Conservation (phyloP, 2,329 filamentous ascomycete genomes). For the Sclerotinia subarctica region DNA sequence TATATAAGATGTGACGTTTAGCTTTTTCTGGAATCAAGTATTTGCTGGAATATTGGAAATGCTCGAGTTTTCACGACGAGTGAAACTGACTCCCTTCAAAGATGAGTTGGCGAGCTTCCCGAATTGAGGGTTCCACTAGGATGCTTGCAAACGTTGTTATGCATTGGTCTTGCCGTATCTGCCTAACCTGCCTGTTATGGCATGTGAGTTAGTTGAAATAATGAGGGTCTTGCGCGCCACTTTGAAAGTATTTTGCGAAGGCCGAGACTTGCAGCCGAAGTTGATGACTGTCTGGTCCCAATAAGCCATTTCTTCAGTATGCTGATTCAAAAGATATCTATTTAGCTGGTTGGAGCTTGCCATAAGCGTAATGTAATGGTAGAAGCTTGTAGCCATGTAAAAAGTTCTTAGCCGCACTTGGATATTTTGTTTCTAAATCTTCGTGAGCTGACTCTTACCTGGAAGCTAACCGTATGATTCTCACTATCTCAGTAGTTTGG, state of each 20-base stretch:
- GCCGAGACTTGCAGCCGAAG: not conserved
- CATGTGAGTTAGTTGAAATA: slow-evolving; percentile 2
- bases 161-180: not conserved
- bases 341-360: slow-evolving; percentile 7
- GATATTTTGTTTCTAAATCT: not conserved
- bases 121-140: not conserved
- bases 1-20: slow-evolving; percentile 9
- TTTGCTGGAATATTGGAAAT: slow-evolving; percentile 7
- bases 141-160: slow-evolving; percentile 3
- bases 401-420: not conserved
- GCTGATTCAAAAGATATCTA: not conserved
- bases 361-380: slow-evolving; percentile 11
- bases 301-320: slow-evolving; percentile 3
- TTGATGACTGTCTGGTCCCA: not conserved
- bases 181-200: slow-evolving; percentile 11
- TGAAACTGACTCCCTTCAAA: slow-evolving; percentile 9
- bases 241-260: not conserved
- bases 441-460: not conserved
- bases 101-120: not conserved
- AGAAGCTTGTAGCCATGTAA: slow-evolving; percentile 16
- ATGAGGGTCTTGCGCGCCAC: not conserved
- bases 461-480: slow-evolving; percentile 10
- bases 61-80: slow-evolving; percentile 3
- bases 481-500: slow-evolving; percentile 4
- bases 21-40: slow-evolving; percentile 5